Base-by-base conservation (phyloP, 1,284 basidiomycete species). In the Schizophyllum commune region DNA sequence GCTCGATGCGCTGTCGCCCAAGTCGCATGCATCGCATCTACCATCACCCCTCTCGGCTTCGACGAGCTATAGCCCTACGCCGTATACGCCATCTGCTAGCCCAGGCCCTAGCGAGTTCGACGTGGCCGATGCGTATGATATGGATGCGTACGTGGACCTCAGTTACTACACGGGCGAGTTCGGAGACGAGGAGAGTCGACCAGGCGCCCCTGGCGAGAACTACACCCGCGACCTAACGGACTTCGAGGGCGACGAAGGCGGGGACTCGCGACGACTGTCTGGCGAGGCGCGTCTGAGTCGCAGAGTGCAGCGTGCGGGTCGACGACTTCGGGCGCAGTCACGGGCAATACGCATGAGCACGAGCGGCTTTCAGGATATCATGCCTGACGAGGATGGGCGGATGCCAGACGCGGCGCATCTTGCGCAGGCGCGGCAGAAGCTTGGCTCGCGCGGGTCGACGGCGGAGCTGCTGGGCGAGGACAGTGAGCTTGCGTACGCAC, bases 181-280 rank as follows among this genome's bases (percentile, higher is more conserved):
- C 54, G 69, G 65, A 1, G 72, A 73, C 47, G 68, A 70, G 20
- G 72, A 73, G 9, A 66, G 63, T 4, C 70, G 74, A 21, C 61
- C 70, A 5, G 73, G 74, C 39, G 75, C 75, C 32, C 73, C 75
- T 32, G 77, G 77, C 11, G 81, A 85, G 61, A 78, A 80, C 60
- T 77, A 84, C 58, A 78, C 83, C 0, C 74, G 88, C 17, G 90
- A 92, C 66, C 75, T 91, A 60, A 92, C 91, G 6, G 89, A 92
- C 67, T 94, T 91, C 67, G 90, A 92, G 64, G 90, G 89, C 27
- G 89, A 92, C 64, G 82, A 47, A 9, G 39, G 39, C 39, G 39
- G 39, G 13, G 39, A 47, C 17, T 90, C 63, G 88, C 92, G 67
- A 76, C 81, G 32, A 77, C 76, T 84, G 5, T 83, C 84, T 0